Conservation (phyloP, 1,284 basidiomycete genomes). For the Ustilago bromivora region DNA sequence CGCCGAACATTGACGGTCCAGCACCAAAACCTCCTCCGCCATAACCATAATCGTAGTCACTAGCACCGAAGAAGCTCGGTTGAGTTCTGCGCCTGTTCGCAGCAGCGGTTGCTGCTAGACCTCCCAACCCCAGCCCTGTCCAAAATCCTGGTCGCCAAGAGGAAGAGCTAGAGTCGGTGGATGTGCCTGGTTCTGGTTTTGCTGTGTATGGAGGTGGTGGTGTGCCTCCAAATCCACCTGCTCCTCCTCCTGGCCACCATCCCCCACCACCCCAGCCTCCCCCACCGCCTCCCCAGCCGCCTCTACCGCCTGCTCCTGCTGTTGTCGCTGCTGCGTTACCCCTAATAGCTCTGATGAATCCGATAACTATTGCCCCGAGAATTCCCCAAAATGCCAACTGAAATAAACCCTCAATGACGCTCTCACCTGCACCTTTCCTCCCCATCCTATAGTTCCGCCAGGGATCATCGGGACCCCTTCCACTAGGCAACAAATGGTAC, state of each 20-base stretch:
- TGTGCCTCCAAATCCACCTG: slow-evolving; percentile 20
- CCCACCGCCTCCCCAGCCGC: slow-evolving; percentile 73
- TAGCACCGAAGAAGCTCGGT: background rate
- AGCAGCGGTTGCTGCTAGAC: slow-evolving; percentile 38
- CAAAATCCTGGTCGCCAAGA: slow-evolving; percentile 59
- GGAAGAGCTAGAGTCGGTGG: slow-evolving; percentile 4
- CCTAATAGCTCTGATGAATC: slow-evolving; percentile 28
- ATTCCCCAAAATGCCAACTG: slow-evolving; percentile 74
- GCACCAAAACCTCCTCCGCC: slow-evolving; percentile 2
- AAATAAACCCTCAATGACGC: slow-evolving; percentile 72
- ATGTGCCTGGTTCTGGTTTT: slow-evolving; percentile 69
- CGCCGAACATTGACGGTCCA: background rate
- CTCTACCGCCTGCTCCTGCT: slow-evolving; percentile 53
- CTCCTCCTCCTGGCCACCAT: slow-evolving; percentile 38
- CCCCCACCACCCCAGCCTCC: slow-evolving; percentile 53
- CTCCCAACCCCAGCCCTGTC: slow-evolving; percentile 54
- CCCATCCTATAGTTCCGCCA: slow-evolving; percentile 10
- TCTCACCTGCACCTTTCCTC: slow-evolving; percentile 28
- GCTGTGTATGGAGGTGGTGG: slow-evolving; percentile 83
- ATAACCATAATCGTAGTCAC: slow-evolving; percentile 17
- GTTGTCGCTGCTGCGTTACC: background rate
- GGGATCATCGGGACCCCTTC: slow-evolving; percentile 20
- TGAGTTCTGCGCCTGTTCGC: slow-evolving; percentile 12
- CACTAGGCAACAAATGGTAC: slow-evolving; percentile 45
- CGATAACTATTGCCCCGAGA: slow-evolving; percentile 35